phyloP scores from a whole-genome alignment of 345 rosid genomes.

The Arabidopsis suecica region DNA sequence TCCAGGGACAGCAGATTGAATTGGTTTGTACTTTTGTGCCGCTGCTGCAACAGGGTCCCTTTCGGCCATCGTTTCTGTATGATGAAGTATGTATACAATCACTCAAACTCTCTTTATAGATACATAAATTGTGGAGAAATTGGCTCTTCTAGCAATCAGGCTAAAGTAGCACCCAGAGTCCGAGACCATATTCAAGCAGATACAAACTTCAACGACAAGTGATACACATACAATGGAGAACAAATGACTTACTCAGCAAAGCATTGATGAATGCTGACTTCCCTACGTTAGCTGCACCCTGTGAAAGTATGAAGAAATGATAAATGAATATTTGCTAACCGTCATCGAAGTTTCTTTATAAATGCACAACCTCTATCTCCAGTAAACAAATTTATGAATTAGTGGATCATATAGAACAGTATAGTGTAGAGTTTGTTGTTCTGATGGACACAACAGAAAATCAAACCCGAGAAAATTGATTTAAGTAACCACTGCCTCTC shows the following conservation, averaged over 20 bases:
- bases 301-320: slow-evolving; percentile 23
- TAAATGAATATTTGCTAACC: slow-evolving; percentile 1
- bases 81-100: slow-evolving; percentile 4
- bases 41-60: slow-evolving; percentile 94
- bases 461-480: background rate
- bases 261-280: slow-evolving; percentile 98
- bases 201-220: background rate
- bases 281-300: slow-evolving; percentile 99
- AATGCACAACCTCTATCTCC: slow-evolving; percentile 30
- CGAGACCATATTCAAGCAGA: slow-evolving; percentile 4
- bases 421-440: background rate
- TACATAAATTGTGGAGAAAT: background rate
- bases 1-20: slow-evolving; percentile 98
- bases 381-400: slow-evolving; percentile 9
- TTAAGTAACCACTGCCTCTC: background rate
- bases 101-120: background rate
- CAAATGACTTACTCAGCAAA: slow-evolving; percentile 70
- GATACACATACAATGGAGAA: slow-evolving; percentile 13
- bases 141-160: slow-evolving; percentile 2
- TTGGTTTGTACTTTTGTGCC: slow-evolving; percentile 84
- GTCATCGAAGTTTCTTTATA: background rate
- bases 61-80: slow-evolving; percentile 75
- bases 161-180: slow-evolving; percentile 16
- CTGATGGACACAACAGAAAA: background rate
- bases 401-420: background rate